Evolutionary conservation across 306 rosid species (phyloP).

Genomic region (Cercis canadensis): DNA sequence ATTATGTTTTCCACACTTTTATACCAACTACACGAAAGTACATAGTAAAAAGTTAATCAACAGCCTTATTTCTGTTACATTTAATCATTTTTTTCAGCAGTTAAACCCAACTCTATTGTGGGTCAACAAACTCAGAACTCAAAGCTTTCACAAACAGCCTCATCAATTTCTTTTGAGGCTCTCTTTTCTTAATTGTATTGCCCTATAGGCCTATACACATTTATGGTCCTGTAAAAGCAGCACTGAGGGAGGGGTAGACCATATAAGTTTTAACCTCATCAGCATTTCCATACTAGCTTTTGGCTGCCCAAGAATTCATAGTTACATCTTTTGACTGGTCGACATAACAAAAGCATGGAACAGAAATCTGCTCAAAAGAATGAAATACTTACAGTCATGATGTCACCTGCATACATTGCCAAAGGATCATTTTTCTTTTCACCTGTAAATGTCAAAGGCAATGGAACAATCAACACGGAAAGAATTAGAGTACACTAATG

Average conservation of each 20-base stretch:
- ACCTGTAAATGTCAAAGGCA: conserved; percentile 56
- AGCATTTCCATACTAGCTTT: background rate
- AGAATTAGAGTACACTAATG: background rate
- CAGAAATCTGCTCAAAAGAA: conserved; percentile 24
- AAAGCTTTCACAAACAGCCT: too few species aligned
- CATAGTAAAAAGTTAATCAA: too few species aligned
- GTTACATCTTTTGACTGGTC: background rate
- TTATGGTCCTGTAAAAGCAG: background rate
- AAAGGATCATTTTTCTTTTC: conserved; percentile 93
- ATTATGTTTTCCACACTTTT: too few species aligned
- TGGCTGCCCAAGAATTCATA: background rate
- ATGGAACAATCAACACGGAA: conserved; percentile 25
- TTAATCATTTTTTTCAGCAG: too few species aligned
- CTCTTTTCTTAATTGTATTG: too few species aligned
- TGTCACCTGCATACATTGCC: conserved; percentile 97
- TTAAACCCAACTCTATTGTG: too few species aligned
- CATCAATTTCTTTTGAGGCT: too few species aligned
- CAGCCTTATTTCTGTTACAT: too few species aligned
- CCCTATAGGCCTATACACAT: background rate
- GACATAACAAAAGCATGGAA: conserved; percentile 11
- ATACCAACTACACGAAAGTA: too few species aligned
- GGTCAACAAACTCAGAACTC: too few species aligned
- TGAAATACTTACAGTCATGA: conserved; percentile 89
- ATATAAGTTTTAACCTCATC: background rate
- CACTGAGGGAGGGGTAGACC: background rate